Percentiles rank a stretch among this genome's conserved stretches.
These are phyloP conservation scores for Chlorella sp. DNA, from an alignment of 139 green algal genomes.

Conservation along the genomic window DNA sequence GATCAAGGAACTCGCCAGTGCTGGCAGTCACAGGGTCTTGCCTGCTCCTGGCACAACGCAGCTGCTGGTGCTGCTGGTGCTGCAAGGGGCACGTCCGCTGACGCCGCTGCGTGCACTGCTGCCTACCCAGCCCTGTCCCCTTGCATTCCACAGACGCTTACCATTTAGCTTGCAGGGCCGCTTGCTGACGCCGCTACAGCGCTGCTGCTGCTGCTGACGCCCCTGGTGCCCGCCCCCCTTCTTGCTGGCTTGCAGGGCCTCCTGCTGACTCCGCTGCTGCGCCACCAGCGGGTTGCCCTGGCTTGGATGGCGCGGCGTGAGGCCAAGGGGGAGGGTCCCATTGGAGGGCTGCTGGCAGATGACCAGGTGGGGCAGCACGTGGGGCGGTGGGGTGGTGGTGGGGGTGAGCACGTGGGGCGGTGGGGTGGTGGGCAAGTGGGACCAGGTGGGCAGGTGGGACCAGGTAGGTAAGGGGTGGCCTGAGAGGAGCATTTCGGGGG, in stretches of 20 bases:
- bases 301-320: constrained; percentile 81
- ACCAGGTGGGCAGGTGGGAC: too few relatives aligned
- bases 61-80: too few relatives aligned
- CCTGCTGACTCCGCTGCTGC: constrained; percentile 57
- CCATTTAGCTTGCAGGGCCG: background rate
- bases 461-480: too few relatives aligned
- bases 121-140: background rate
- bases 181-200: background rate
- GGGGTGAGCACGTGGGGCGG: too few relatives aligned
- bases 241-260: constrained; percentile 2
- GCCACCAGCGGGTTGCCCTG: constrained; percentile 78
- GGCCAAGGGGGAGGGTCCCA: constrained; percentile 24
- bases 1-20: too few relatives aligned
- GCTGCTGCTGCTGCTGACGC: background rate
- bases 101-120: too few relatives aligned
- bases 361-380: constrained; percentile 63
- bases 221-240: background rate
- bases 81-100: too few relatives aligned
- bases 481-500: too few relatives aligned
- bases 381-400: too few relatives aligned
- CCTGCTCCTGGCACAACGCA: too few relatives aligned
- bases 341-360: constrained; percentile 85
- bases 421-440: too few relatives aligned
- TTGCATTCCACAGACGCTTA: background rate
- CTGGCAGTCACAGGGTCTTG: too few relatives aligned